Evolutionary conservation across 352 stramenopile species (phyloP), one percentile per base, ranked within the genome.

Genomic region (Peronospora destructor): DNA sequence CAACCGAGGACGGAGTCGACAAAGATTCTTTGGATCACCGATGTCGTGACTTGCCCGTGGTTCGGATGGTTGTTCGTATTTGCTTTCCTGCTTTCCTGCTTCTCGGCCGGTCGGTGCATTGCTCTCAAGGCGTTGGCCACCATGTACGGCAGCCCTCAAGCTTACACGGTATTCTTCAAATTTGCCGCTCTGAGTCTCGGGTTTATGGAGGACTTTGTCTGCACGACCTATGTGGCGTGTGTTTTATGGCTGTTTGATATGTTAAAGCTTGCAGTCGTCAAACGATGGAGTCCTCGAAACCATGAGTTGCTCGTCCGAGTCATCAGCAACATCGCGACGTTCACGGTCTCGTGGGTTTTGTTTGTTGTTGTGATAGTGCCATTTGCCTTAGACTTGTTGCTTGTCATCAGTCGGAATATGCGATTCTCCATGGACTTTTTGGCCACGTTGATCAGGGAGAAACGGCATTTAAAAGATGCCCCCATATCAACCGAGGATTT

Each of bases 341-440:
- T 64, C 21, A 40, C 26, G 4, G 45, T 52, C 4, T 64, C 56
- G n/a, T 64, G 56, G 56, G 2, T 51, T 3, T 38, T 81, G 9
- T 70, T 71, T 25, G 29, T 56, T 1, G 1, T 61, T n/a, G 42
- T 38, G n/a, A 37, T 75, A 8, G 29, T 52, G 2, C 65, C 66
- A 3, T 67, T 76, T 33, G 46, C 52, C 6, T 53, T 58, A 2
- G 69, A 81, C 42, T 44, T 67, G 51, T 14, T 77, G 40, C 50
- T 79, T 13, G 38, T 81, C 14, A 48, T 66, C 1, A 64, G 59
- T 2, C 59, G 59, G 0, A 34, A 72, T 11, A 62, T 67, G 42
- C 61, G 72, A 8, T 72, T 79, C 45, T 69, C 64, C 35, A 58
- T 73, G 10, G 66, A 69, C 12, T 61, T 68, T 0, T 33, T 62